phyloP scores from a whole-genome alignment of 768 basidiomycete species.

The Termitomyces eurrhizus region DNA sequence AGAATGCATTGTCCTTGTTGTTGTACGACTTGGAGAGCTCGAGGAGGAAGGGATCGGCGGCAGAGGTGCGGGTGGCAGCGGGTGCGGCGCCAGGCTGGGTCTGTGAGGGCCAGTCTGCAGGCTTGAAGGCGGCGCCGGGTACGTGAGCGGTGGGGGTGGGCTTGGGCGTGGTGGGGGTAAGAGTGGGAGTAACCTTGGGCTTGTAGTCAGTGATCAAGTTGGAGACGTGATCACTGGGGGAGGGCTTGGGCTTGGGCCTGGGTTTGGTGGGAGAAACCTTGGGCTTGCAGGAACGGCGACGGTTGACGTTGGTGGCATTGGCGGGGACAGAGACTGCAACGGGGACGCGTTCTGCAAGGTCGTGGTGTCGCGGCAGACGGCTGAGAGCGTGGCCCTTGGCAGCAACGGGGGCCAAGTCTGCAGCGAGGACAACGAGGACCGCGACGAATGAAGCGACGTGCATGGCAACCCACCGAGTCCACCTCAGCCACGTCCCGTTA shows the following conservation, averaged over 20 bases:
- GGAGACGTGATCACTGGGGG: not conserved
- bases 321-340: not conserved
- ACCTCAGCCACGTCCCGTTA: not conserved
- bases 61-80: conserved; percentile 20
- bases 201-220: no score
- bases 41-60: conserved; percentile 23
- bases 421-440: conserved; percentile 13
- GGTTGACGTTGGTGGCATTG: not conserved
- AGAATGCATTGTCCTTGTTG: conserved; percentile 20
- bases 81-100: conserved; percentile 22
- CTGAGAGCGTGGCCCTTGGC: conserved; percentile 19
- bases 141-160: not conserved
- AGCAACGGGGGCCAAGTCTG: conserved; percentile 14
- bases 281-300: not conserved
- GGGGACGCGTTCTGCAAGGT: conserved; percentile 16
- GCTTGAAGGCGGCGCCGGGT: conserved; percentile 16
- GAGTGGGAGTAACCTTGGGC: no score
- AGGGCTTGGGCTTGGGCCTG: not conserved
- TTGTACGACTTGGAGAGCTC: conserved; percentile 25
- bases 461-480: not conserved
- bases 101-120: conserved; percentile 22
- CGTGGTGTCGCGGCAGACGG: conserved; percentile 19
- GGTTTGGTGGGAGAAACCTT: not conserved
- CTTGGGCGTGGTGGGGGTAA: not conserved
- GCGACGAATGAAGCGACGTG: not conserved